A percentile compares a stretch with the other conserved stretches of the same genome.
Conservation (phyloP, 148 eudicot species). For the Camellia sinensis region DNA sequence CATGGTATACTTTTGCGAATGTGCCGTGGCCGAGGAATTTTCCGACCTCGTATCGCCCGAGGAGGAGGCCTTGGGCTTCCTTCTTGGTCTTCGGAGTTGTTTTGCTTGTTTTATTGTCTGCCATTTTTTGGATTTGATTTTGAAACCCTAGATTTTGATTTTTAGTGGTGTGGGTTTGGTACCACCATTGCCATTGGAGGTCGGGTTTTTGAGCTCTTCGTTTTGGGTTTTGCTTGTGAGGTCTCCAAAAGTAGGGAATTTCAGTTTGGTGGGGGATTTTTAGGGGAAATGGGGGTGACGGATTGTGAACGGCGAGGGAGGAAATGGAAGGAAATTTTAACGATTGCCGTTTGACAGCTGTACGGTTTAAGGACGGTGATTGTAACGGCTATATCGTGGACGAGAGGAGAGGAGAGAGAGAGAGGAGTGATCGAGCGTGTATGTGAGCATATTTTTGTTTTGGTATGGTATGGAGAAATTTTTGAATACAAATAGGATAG, state of each 20-base stretch:
- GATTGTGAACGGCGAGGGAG: neutral
- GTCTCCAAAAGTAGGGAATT: neutral
- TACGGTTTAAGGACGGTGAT: neutral
- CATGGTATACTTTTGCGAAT: conserved; percentile 60
- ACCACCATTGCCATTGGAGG: neutral
- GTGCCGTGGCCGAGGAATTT: conserved; percentile 56
- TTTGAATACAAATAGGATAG: too few relatives aligned
- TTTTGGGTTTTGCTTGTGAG: neutral
- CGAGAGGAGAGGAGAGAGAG: neutral
- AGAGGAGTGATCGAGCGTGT: too few relatives aligned
- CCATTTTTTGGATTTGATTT: neutral
- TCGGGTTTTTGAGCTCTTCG: neutral
- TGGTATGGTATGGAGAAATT: too few relatives aligned
- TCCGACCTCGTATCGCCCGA: conserved; percentile 53
- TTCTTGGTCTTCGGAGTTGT: conserved; percentile 12
- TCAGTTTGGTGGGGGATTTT: neutral
- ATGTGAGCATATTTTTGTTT: too few relatives aligned
- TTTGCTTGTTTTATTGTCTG: neutral
- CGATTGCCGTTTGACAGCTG: neutral
- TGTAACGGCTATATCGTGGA: neutral
- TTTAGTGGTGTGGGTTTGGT: neutral
- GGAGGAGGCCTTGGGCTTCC: conserved; percentile 29
- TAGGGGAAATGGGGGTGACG: neutral
- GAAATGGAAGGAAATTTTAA: neutral
- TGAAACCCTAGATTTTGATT: neutral